Evolutionary conservation across 2,329 filamentous ascomycete species (phyloP), one percentile per base, ranked within the genome.

Genomic region (Neonectria neomacrospora): DNA sequence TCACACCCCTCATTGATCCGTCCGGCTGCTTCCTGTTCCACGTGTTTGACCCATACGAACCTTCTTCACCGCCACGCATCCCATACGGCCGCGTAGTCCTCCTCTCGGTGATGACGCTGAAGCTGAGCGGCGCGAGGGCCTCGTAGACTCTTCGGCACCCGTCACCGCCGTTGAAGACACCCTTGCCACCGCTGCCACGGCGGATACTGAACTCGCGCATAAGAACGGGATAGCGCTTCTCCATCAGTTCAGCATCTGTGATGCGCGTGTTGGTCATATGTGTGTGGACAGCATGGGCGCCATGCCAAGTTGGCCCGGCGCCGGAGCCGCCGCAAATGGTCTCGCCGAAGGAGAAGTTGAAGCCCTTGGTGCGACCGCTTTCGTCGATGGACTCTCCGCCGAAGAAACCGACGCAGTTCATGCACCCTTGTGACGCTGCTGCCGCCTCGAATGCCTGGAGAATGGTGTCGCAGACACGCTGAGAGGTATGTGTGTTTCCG

Each of bases 61-160:
- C 91, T 56, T 91, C 87, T 26, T 86, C 87, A 2, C 91, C 91
- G 0, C 91, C 91, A 18, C 86, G 86, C 67, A 93, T 82, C 0
- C 91, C 91, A 63, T 93, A 94, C 0, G 93, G 93, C 64, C 87
- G 83, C 70, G 91, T 89, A 0, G 94, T 90, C 23, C 93, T 80
- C 20, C 93, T 77, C 79, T 96, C 92, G 18, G 88, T 91, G 16
- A 96, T 79, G 37, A 96, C 95, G 2, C 87, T 91, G 30, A 91
- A 91, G 76, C 93, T 89, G 8, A 95, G 86, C 0, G 90, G 90
- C 28, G 91, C 88, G 2, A 91, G 83, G 76, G 94, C 94, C 77
- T 96, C 92, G 63, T 95, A 93, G 64, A 94, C 91, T 2, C 92
- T 79, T 0, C 93, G 80, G 0, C 92, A 89, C n/a, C 92, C 92